Evolutionary conservation across 768 basidiomycete genomes (phyloP), one percentile per base, ranked within the genome.

Genomic region (Inosperma sp.): DNA sequence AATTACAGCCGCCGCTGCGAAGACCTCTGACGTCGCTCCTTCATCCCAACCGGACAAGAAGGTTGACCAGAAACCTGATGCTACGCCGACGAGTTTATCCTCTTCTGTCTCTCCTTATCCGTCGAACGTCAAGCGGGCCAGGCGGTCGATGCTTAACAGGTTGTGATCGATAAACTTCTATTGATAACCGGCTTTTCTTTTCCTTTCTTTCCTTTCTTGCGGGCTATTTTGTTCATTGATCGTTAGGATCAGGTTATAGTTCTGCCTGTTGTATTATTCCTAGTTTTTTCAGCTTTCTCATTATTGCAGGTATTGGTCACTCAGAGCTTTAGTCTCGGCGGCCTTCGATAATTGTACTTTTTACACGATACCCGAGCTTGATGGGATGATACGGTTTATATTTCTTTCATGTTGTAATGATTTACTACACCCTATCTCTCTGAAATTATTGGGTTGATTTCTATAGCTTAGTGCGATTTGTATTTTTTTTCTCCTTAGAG

Each of bases 81-180:
- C 29, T 22, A 52, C n/a, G 31, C 19, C 51, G 8, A 43, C 26
- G 22, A 14, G 47, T 19, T 30, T 42, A 17, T 49, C 49, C 29
- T 29, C 41, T 25, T 37, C 40, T 25, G 37, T 21, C 35, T 26
- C 52, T 33, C 46, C 46, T n/a, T 23, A 17, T 16, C 22, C 42
- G 30, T 13, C 47, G 7, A 49, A 37, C 16, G 17, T 16, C 17
- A 48, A 33, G 27, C 46, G 37, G 21, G 19, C 12, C 26, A 41
- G 42, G 40, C 42, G 56, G 22, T 37, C 36, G 27, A 48, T 42
- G 25, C 48, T 52, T 40, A 52, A 41, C 48, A 44, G 50, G 50
- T 23, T 34, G 23, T 35, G 37, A 34, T 51, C 26, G 27, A 12
- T n/a, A 34, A 14, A 16, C 10, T 17, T 19, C 30, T 16, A 21